phyloP scores from a whole-genome alignment of 768 basidiomycete species.

The Tricholoma saponaceum region DNA sequence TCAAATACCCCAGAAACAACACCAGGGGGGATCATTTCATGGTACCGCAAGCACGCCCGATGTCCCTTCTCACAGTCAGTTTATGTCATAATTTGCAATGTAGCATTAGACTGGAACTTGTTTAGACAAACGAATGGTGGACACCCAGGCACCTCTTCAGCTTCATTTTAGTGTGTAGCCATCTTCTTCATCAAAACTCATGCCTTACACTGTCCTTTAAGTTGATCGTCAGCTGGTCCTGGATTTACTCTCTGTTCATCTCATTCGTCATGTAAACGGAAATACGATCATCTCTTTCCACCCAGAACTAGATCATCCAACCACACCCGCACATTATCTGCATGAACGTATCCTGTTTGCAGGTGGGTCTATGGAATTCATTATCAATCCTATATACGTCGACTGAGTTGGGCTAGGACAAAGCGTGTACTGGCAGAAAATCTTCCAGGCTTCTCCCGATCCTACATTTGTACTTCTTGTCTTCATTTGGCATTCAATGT shows the following conservation, averaged over 20 bases:
- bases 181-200: not conserved
- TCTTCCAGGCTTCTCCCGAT: conserved; percentile 17
- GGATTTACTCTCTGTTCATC: conserved; percentile 46
- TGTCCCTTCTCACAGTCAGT: not conserved
- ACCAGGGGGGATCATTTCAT: conserved; percentile 1
- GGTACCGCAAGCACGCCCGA: not conserved
- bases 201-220: not conserved
- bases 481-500: conserved; percentile 24
- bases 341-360: conserved; percentile 47
- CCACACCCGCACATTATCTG: conserved; percentile 38
- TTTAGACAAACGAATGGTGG: conserved; percentile 29
- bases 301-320: conserved; percentile 32
- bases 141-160: conserved; percentile 35
- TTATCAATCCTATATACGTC: not conserved
- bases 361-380: conserved; percentile 19
- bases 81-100: not conserved
- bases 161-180: conserved; percentile 27
- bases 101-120: not conserved
- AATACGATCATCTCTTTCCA: conserved; percentile 53
- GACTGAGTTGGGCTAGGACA: conserved; percentile 7
- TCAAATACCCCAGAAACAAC: conserved; percentile 14
- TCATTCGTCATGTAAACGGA: conserved; percentile 39
- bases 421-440: conserved; percentile 24
- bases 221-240: conserved; percentile 35
- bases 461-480: conserved; percentile 22